A percentile compares a stretch with the other conserved stretches of the same genome.
Evolutionary conservation across 78 protist genomes (phyloP).

Genomic region (Ministeria vibrans): DNA sequence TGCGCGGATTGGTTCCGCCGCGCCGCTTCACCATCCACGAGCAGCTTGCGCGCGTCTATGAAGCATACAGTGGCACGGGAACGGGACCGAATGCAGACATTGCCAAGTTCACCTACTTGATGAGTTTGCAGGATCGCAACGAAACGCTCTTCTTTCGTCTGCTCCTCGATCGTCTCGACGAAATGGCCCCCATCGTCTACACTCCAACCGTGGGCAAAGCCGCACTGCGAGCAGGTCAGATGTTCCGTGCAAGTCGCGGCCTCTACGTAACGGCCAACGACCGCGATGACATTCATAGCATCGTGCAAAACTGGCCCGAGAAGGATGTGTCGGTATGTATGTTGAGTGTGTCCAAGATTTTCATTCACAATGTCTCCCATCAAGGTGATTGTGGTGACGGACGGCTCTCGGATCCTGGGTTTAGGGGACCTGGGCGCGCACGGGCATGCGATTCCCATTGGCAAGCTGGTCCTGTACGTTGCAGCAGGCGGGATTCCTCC

Average conservation of each 20-base stretch:
- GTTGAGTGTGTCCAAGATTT: too few relatives aligned
- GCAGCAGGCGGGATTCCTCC: conserved; percentile 82
- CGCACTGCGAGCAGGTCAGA: conserved; percentile 59
- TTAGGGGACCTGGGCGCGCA: conserved; percentile 94
- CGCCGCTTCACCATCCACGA: conserved; percentile 45
- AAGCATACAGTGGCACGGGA: background rate
- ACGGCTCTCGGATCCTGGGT: conserved; percentile 97
- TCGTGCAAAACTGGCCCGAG: conserved; percentile 73
- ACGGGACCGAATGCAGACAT: background rate
- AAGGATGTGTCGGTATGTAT: background rate
- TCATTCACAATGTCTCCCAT: conserved; percentile 2
- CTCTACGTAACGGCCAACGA: conserved; percentile 76
- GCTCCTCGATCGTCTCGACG: conserved; percentile 55
- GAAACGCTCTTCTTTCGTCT: conserved; percentile 72
- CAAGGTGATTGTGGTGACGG: conserved; percentile 88
- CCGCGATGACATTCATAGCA: conserved; percentile 46
- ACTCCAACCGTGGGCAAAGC: conserved; percentile 94
- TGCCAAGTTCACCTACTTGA: conserved; percentile 60
- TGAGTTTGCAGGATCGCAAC: conserved; percentile 60
- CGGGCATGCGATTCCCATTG: conserved; percentile 92
- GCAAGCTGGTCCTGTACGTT: conserved; percentile 78
- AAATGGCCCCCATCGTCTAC: conserved; percentile 79
- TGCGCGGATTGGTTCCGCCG: conserved; percentile 76
- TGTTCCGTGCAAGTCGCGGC: conserved; percentile 43
- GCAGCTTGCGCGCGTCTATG: conserved; percentile 18